These are phyloP conservation scores for Ceratocystis huliohia DNA, from an alignment of 2,329 filamentous ascomycete genomes.

Conservation along the genomic window DNA sequence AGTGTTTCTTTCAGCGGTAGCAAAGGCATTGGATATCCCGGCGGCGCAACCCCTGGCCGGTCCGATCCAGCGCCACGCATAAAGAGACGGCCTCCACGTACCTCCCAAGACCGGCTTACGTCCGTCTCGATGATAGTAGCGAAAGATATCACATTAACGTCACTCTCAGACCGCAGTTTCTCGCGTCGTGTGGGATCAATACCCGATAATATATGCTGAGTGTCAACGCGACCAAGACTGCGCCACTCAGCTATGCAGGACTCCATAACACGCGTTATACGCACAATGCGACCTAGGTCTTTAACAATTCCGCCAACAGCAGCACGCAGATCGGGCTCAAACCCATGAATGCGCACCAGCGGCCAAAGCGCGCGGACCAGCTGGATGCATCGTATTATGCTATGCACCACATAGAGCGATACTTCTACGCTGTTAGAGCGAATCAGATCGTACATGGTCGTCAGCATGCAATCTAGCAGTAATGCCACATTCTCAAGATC, in stretches of 20 bases:
- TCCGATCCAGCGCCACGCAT: constrained; percentile 20
- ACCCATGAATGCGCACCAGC: constrained; percentile 3
- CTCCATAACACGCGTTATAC: constrained; percentile 7
- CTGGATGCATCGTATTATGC: neutral
- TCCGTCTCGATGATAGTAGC: constrained; percentile 27
- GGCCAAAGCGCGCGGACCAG: constrained; percentile 10
- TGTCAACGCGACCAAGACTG: constrained; percentile 1
- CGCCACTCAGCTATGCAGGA: constrained; percentile 1
- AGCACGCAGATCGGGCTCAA: neutral
- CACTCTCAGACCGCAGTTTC: constrained; percentile 29
- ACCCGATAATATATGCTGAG: constrained; percentile 23
- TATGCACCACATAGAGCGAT: constrained; percentile 7
- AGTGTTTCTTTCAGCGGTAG: neutral
- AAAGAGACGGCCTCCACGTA: constrained; percentile 22
- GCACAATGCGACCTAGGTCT: neutral
- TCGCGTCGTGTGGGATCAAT: constrained; percentile 28
- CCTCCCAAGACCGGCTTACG: constrained; percentile 24
- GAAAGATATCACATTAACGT: constrained; percentile 28
- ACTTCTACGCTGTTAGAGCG: constrained; percentile 8
- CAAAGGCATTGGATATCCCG: constrained; percentile 13
- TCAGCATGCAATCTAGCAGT: neutral
- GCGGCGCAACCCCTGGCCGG: constrained; percentile 6
- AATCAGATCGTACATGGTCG: constrained; percentile 14
- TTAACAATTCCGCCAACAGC: neutral
- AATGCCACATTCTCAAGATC: neutral